Conservation (phyloP, 371 early-diverging fungal genomes). For the Mucor circinelloides region DNA sequence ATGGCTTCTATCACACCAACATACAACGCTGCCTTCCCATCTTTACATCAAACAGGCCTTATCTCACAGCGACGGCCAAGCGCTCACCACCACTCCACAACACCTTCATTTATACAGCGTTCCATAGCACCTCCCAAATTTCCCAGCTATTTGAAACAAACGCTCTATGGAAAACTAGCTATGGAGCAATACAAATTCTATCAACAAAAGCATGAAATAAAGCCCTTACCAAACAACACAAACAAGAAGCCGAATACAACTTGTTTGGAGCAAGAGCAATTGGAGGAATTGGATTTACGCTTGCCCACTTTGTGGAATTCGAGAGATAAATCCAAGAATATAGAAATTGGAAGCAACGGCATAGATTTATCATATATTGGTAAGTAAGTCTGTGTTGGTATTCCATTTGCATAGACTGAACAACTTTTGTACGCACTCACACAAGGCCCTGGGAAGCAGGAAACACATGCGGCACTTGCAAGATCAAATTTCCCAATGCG, state of each 20-base stretch:
- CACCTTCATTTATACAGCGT: conserved; percentile 1
- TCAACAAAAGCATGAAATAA: conserved; percentile 20
- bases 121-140: conserved; percentile 35
- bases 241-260: not conserved
- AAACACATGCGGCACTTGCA: conserved; percentile 84
- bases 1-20: conserved; percentile 9
- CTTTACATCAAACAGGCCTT: conserved; percentile 7
- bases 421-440: not conserved
- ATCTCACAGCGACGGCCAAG: not conserved
- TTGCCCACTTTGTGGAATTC: conserved; percentile 69
- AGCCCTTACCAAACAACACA: not conserved
- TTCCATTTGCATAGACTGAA: not conserved
- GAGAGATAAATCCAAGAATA: conserved; percentile 60
- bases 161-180: conserved; percentile 33
- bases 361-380: conserved; percentile 60
- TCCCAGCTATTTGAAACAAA: conserved; percentile 41
- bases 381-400: conserved; percentile 16
- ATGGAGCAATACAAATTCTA: conserved; percentile 30
- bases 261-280: conserved; percentile 10
- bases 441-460: conserved; percentile 77
- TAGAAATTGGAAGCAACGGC: conserved; percentile 57
- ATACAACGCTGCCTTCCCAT: conserved; percentile 18
- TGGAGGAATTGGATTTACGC: conserved; percentile 27
- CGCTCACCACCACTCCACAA: not conserved
- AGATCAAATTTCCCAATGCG: conserved; percentile 85